Conservation (phyloP, 495 filamentous ascomycete genomes). For the Hypoxylon perforatum region DNA sequence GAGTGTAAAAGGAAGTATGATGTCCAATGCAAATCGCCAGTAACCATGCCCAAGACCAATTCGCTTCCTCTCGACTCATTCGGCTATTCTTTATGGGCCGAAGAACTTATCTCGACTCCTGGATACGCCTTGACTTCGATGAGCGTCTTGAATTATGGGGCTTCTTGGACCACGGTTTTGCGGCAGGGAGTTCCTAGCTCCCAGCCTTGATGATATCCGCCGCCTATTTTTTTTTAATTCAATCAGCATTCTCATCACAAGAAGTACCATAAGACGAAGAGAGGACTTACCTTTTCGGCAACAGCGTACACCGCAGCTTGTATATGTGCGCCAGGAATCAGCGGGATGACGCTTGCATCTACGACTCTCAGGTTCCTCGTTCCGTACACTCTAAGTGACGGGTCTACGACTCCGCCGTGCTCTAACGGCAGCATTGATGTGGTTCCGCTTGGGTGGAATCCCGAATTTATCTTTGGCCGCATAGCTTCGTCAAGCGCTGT, state of each 20-base stretch:
- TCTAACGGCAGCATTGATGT: constrained; percentile 52
- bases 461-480: constrained; percentile 39
- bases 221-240: constrained; percentile 34
- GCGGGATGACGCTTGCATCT: constrained; percentile 68
- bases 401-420: constrained; percentile 60
- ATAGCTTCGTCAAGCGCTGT: constrained; percentile 38
- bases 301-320: constrained; percentile 67
- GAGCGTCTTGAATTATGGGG: not conserved
- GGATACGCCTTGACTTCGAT: too few relatives aligned
- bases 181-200: not conserved
- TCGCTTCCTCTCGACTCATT: too few relatives aligned
- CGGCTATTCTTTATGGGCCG: too few relatives aligned
- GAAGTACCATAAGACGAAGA: not conserved
- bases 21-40: too few relatives aligned
- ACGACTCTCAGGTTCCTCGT: constrained; percentile 60
- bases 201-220: constrained; percentile 53
- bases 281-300: constrained; percentile 61
- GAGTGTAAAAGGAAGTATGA: too few relatives aligned
- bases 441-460: constrained; percentile 50
- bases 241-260: constrained; percentile 16
- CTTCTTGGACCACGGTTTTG: not conserved
- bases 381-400: constrained; percentile 64
- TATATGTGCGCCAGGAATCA: constrained; percentile 65
- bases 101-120: too few relatives aligned
- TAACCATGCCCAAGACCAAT: too few relatives aligned